Base-by-base conservation (phyloP, 257 asterid genomes). In the Solanum virginianum region DNA sequence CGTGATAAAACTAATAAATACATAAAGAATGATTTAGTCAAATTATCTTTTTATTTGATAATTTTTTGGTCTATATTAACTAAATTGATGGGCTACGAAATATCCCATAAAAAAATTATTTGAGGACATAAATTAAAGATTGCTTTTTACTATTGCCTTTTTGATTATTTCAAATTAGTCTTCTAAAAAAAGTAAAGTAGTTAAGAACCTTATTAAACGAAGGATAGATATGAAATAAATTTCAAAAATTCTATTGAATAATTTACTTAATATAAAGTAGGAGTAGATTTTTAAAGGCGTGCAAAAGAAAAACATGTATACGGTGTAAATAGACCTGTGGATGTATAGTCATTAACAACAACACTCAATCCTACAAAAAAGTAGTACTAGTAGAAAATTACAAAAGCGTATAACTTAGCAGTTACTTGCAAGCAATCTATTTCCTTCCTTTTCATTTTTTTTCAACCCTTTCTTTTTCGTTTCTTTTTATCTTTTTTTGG, bases 401-500 rank as follows among this genome's bases (percentile, higher is more conserved):
- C 65, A 53, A 77, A 77, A 41, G 10, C 29, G 6, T 43, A 71
- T 29, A 71, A 55, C 82, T 79, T 79, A 53, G 82, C 82, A 53
- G 53, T 79, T 85, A 75, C 86, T 88, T 75, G 88, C 80, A 82
- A 66, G 80, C 74, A 75, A 62, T 82, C 84, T 83, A 57, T 60
- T 81, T 57, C 29, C 36, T 26, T 22, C 41, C 26, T n/a, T 71
- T 24, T 14, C 49, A 4, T 17, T 14, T 47, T 29, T 22, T 29
- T 22, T 84, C n/a, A 29, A 43, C 82, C 82, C 84, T 69, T 2
- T 32, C 16, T 62, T 17, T 8, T 66, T 60, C 82, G 24, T 53
- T 79, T 51, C 45, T 14, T 71, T 32, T 74, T 74, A 45, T 74
- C 60, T 47, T 8, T 14, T 29, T 65, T 68, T 45, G 26, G 63